Evolutionary conservation across 2,329 filamentous ascomycete species (phyloP), one percentile per base, ranked within the genome.

Genomic region (Colletotrichum sp.): DNA sequence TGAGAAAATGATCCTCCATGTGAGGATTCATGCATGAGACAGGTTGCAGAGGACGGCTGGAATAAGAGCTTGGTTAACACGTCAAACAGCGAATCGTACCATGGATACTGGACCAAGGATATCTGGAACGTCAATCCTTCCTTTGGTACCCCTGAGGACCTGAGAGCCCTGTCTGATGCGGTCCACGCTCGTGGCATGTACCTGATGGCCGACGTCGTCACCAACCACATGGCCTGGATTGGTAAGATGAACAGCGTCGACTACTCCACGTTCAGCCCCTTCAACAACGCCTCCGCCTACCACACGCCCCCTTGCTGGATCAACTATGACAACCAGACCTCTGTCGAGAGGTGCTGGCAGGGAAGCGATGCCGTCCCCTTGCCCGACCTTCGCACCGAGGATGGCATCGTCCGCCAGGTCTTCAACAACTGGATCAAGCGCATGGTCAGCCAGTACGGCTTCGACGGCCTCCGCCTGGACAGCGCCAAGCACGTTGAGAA

Each of bases 391-490:
- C 85, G 90, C 72, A 94, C 93, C 1, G 87, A 89, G 57, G 85
- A 86, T 34, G 69, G 83, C 0, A 82, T 82, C 2, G 89, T 94
- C 12, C 86, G 88, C 30, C 81, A 81, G 19, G 84, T 90, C 4
- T 91, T 90, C 81, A 85, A 90, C 70, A 82, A 85, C n/a, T 95
- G 93, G 93, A 86, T 94, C 78, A 82, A 81, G 22, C 84, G 85
- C 57, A 85, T 94, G 1, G 89, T 94, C 3, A 81, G 86, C 4
- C 90, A 92, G 77, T 94, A 93, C 80, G 86, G 86, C 22, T 92
- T 93, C 85, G 91, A 92, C 80, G 90, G 91, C 4, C 84, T 92
- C 13, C 89, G 91, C 39, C 89, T 93, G 78, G 91, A 93, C 77
- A 92, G 90, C 0, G 90, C 90, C 77, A 92, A 91, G 82, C 90